phyloP scores from a whole-genome alignment of 805 yeast species.

The Metschnikowia anglica region DNA sequence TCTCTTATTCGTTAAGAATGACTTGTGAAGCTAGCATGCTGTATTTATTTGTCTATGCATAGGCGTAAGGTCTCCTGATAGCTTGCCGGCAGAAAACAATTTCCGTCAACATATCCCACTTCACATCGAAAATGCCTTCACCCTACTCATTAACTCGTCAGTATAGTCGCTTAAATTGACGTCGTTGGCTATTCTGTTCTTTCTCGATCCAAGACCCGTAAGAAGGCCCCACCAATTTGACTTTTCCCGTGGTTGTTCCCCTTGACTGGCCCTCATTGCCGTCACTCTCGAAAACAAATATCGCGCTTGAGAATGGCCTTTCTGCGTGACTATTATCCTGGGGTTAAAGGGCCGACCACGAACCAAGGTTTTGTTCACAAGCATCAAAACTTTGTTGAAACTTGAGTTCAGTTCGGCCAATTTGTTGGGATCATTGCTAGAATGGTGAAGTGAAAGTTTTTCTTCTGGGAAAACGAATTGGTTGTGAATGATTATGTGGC shows the following conservation, averaged over 20 bases:
- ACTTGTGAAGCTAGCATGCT: neutral
- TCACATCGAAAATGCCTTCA: conserved; percentile 10
- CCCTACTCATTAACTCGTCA: conserved; percentile 24
- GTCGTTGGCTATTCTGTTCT: conserved; percentile 24
- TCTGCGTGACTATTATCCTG: conserved; percentile 32
- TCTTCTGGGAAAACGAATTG: conserved; percentile 8
- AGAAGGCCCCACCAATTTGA: conserved; percentile 15
- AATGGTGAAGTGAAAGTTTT: conserved; percentile 18
- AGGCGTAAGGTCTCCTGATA: too few species aligned
- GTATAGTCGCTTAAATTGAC: conserved; percentile 28
- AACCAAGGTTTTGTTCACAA: conserved; percentile 6
- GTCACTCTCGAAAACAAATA: conserved; percentile 32
- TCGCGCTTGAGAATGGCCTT: conserved; percentile 39
- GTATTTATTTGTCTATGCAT: too few species aligned
- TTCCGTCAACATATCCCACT: neutral
- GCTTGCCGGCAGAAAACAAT: too few species aligned
- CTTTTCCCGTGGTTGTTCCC: conserved; percentile 1
- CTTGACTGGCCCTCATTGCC: conserved; percentile 19
- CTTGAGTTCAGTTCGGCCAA: conserved; percentile 2
- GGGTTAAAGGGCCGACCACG: conserved; percentile 21
- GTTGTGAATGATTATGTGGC: conserved; percentile 28
- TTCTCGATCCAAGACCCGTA: neutral
- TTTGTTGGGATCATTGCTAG: conserved; percentile 14
- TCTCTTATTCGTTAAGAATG: conserved; percentile 1
- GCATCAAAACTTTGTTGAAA: conserved; percentile 5